A percentile compares a stretch with the other conserved stretches of the same genome.
Evolutionary conservation across 768 basidiomycete genomes (phyloP).

Genomic region (Postia placenta): DNA sequence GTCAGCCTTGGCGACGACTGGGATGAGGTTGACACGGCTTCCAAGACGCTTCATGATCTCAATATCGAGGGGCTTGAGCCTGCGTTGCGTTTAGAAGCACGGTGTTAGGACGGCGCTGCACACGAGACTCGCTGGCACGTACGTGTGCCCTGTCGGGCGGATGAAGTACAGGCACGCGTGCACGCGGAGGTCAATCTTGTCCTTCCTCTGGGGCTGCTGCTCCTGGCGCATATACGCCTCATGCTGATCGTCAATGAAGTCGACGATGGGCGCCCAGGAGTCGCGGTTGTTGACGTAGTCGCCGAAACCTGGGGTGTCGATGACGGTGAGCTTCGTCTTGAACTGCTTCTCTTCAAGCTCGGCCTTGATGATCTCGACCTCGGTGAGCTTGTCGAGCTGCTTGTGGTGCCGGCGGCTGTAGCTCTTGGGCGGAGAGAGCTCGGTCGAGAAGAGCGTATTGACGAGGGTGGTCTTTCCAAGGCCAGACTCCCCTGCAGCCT

Average conservation of each 20-base stretch:
- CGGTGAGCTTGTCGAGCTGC: slow-evolving; percentile 97
- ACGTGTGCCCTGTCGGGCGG: slow-evolving; percentile 95
- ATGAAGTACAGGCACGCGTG: slow-evolving; percentile 98
- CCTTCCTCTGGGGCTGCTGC: slow-evolving; percentile 92
- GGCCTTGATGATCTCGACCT: slow-evolving; percentile 98
- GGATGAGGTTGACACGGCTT: slow-evolving; percentile 96
- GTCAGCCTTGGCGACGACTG: slow-evolving; percentile 96
- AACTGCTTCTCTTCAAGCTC: slow-evolving; percentile 99
- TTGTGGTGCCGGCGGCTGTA: slow-evolving; percentile 86
- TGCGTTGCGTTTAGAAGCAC: no score
- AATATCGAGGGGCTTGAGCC: slow-evolving; percentile 95
- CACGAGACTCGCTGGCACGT: no score
- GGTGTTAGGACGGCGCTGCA: background rate
- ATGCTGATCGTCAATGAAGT: slow-evolving; percentile 96
- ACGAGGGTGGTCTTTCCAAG: slow-evolving; percentile 96
- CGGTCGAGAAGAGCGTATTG: slow-evolving; percentile 98
- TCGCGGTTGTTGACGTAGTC: slow-evolving; percentile 99
- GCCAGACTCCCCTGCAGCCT: slow-evolving; percentile 80
- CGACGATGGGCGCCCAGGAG: slow-evolving; percentile 96
- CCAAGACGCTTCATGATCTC: slow-evolving; percentile 99
- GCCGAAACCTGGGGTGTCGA: slow-evolving; percentile 98
- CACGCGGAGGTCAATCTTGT: slow-evolving; percentile 93
- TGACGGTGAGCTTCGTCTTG: slow-evolving; percentile 98
- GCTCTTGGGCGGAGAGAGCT: slow-evolving; percentile 88
- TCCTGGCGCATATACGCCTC: slow-evolving; percentile 97